These are phyloP conservation scores for Vigna mungo DNA, from an alignment of 306 rosid species.

Conservation along the genomic window DNA sequence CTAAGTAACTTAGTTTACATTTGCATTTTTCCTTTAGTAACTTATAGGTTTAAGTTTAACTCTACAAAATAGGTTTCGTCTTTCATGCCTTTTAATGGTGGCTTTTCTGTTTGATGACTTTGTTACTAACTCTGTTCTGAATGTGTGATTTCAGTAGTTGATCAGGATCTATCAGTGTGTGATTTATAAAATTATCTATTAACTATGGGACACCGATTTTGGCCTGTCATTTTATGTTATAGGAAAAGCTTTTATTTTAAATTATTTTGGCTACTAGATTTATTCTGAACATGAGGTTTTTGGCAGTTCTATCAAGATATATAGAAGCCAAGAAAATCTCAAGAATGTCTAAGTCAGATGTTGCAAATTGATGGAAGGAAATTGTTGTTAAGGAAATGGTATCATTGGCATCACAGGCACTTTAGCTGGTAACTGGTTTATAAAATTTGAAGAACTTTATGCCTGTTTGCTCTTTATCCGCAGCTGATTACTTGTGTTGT, in stretches of 20 bases:
- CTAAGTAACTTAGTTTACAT: conserved; percentile 3
- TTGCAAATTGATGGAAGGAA: conserved; percentile 84
- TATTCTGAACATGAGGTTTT: conserved; percentile 40
- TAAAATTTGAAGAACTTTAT: conserved; percentile 24
- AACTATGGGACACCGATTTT: neutral
- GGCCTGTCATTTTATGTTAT: neutral
- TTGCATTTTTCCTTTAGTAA: conserved; percentile 21
- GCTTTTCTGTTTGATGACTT: conserved; percentile 30
- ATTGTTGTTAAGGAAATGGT: conserved; percentile 46
- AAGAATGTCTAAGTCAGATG: conserved; percentile 68
- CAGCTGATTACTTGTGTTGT: conserved; percentile 42
- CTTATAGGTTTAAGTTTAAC: conserved; percentile 7
- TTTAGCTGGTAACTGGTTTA: conserved; percentile 32
- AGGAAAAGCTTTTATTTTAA: conserved; percentile 4
- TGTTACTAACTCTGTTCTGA: conserved; percentile 19
- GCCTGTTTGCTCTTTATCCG: conserved; percentile 28
- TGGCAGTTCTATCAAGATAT: conserved; percentile 62
- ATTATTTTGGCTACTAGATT: conserved; percentile 18
- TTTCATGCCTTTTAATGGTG: conserved; percentile 21
- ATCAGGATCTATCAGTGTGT: conserved; percentile 21
- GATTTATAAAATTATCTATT: conserved; percentile 5
- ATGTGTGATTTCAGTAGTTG: conserved; percentile 11
- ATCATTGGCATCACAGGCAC: conserved; percentile 27
- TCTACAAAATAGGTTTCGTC: neutral
- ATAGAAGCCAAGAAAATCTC: conserved; percentile 71